Conservation (phyloP, 208 protist species). For the Angomonas ambiguus region DNA sequence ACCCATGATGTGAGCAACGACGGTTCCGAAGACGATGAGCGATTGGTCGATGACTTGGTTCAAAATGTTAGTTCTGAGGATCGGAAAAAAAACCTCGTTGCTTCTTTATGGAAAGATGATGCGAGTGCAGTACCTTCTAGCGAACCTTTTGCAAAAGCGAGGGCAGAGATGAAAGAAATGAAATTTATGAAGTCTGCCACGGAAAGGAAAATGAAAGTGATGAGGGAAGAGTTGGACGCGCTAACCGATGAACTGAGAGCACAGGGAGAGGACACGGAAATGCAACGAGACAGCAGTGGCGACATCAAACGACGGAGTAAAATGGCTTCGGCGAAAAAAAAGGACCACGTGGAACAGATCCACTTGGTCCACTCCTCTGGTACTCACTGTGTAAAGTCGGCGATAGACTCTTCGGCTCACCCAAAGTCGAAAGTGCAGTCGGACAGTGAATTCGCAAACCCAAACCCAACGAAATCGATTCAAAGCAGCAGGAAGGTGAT, state of each 20-base stretch:
- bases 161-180: constrained; percentile 64
- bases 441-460: neutral
- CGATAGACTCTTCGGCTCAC: neutral
- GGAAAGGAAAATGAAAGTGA: constrained; percentile 56
- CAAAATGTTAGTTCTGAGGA: constrained; percentile 15
- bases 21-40: constrained; percentile 63
- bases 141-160: constrained; percentile 58
- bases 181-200: constrained; percentile 85
- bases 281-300: neutral
- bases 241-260: constrained; percentile 51
- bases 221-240: constrained; percentile 44
- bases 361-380: constrained; percentile 11
- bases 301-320: neutral
- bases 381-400: neutral
- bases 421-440: neutral
- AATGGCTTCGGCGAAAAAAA: constrained; percentile 9
- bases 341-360: constrained; percentile 37
- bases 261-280: constrained; percentile 24
- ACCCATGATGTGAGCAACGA: constrained; percentile 40
- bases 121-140: neutral
- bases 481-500: neutral
- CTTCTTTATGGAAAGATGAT: constrained; percentile 35
- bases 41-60: constrained; percentile 77
- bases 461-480: neutral
- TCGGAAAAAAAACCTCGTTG: constrained; percentile 22